phyloP scores from a whole-genome alignment of 306 rosid species.

The Castanea sativa region DNA sequence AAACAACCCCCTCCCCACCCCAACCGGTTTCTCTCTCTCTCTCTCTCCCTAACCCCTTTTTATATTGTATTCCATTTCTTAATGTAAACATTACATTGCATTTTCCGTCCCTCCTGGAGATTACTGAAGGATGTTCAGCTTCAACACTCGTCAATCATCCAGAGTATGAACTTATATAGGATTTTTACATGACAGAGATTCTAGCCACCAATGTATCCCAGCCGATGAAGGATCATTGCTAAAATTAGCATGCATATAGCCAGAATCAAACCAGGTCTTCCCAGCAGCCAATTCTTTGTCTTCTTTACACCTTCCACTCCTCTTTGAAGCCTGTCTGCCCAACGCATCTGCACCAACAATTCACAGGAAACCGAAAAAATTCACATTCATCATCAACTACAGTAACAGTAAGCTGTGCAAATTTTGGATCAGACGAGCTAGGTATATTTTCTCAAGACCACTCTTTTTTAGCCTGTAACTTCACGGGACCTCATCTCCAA shows the following conservation, averaged over 20 bases:
- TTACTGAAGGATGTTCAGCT: constrained; percentile 8
- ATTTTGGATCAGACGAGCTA: background rate
- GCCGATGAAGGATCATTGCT: constrained; percentile 75
- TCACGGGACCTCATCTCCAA: background rate
- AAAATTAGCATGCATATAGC: constrained; percentile 84
- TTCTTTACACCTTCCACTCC: constrained; percentile 77
- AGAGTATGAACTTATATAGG: constrained; percentile 14
- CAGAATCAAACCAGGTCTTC: constrained; percentile 70
- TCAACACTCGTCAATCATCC: constrained; percentile 7
- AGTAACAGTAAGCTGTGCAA: background rate
- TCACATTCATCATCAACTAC: background rate
- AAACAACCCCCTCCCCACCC: background rate
- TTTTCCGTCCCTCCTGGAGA: constrained; percentile 10
- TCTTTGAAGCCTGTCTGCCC: constrained; percentile 88
- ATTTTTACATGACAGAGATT: constrained; percentile 9
- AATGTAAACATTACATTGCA: too few relatives aligned
- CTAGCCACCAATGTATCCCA: constrained; percentile 88
- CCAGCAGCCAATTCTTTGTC: constrained; percentile 85
- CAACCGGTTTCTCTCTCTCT: background rate
- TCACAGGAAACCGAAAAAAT: background rate
- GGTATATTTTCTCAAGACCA: background rate
- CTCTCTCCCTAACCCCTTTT: background rate
- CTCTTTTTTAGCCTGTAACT: background rate
- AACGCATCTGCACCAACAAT: constrained; percentile 66
- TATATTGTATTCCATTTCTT: too few relatives aligned